Evolutionary conservation across 495 filamentous ascomycete species (phyloP), one percentile per base, ranked within the genome.

Genomic region (Extremus antarcticus): DNA sequence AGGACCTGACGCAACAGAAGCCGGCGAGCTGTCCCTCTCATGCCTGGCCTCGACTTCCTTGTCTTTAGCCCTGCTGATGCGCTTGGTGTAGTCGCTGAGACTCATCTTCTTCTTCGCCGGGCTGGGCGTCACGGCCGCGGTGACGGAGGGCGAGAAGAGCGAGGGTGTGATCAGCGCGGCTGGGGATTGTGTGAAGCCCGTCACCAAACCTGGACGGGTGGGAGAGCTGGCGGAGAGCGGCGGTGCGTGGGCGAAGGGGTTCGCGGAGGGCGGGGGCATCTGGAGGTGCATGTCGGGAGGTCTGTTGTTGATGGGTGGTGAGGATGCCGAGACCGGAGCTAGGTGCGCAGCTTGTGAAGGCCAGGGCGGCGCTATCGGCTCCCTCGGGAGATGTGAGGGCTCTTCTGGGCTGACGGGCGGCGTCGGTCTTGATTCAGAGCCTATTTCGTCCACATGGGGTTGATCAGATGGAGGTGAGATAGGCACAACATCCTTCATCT

Each of bases 61-160:
- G 16, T 47, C 51, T 41, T 74, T 75, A 63, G 20, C 46, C 25
- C 25, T 23, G 9, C 13, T 35, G 7, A 7, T 48, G 7, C 21
- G 21, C 57, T 73, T 78, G 52, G 76, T 78, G 54, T 87, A 89
- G 62, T 87, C 85, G 65, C 83, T 83, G n/a, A 88, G 63, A 58
- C 81, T 89, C 38, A 89, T 83, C 71, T 87, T 89, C 69, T 73
- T 78, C 35, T 80, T 80, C 38, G 78, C 68, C 8, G 85, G 84
- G 50, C 78, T 84, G 2, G 81, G 77, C 17, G 72, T 72, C 15
- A 75, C 73, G 0, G 68, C 65, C 10, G 68, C 60, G 2, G 73
- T 63, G 3, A 71, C 63, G 0, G 74, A 63, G 41, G 72, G 66
- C 13, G 71, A 67, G 54, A 79, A 74, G 9, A 66, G 54, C n/a